These are phyloP conservation scores for Cynanchum wilfordii DNA, from an alignment of 257 asterid species.

Conservation along the genomic window DNA sequence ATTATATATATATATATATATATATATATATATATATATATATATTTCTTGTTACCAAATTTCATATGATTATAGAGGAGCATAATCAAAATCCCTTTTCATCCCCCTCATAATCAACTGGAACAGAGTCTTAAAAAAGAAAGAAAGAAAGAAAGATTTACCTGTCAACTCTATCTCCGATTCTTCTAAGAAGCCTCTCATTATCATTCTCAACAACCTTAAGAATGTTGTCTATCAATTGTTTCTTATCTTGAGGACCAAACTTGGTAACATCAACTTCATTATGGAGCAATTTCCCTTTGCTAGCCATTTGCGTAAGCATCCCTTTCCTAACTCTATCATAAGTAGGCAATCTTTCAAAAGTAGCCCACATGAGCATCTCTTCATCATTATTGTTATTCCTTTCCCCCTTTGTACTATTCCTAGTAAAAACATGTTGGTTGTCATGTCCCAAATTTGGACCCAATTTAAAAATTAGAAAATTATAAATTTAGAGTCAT, in stretches of 20 bases:
- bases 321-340: conserved; percentile 66
- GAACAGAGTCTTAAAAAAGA: too few relatives aligned
- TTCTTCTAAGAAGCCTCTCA: conserved; percentile 48
- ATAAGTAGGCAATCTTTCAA: conserved; percentile 71
- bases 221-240: conserved; percentile 53
- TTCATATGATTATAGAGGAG: too few relatives aligned
- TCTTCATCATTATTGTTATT: conserved; percentile 43
- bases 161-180: conserved; percentile 72
- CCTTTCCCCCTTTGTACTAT: conserved; percentile 43
- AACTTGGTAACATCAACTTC: conserved; percentile 51
- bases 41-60: too few relatives aligned
- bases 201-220: conserved; percentile 66
- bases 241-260: conserved; percentile 55
- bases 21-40: too few relatives aligned
- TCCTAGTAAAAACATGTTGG: conserved; percentile 42
- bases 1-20: too few relatives aligned
- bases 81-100: too few relatives aligned
- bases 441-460: too few relatives aligned
- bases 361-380: conserved; percentile 79
- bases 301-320: conserved; percentile 46
- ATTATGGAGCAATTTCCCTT: conserved; percentile 33
- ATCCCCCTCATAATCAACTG: too few relatives aligned
- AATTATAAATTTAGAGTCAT: too few relatives aligned
- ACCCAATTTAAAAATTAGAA: too few relatives aligned
- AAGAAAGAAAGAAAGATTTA: too few relatives aligned